Evolutionary conservation across 345 rosid species (phyloP), one percentile per base, ranked within the genome.

Genomic region (Turritis glabra): DNA sequence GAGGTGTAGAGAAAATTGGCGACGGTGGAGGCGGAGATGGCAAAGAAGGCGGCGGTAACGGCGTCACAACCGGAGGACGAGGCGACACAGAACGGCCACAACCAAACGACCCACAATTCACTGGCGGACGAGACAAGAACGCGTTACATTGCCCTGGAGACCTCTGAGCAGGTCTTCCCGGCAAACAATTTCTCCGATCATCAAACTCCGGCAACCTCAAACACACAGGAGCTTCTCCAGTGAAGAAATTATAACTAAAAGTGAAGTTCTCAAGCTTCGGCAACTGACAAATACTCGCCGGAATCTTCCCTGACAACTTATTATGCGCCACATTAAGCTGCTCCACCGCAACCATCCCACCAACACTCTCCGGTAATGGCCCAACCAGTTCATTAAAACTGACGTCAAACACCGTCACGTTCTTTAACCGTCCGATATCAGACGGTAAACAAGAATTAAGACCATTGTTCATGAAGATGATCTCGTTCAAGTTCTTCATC

Each of bases 311-410:
- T 0, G 90, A 76, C 18, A 90, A 79, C 85, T 63, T 62, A 67
- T 90, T 90, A 70, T 85, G 90, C 3, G 93, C 93, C 80, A 90
- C 90, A 80, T 88, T 82, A 47, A 90, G 82, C 69, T 88, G 90
- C 80, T 90, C 96, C 56, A 90, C 54, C 35, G 90, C 81, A 41
- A 82, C 79, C 90, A 90, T 82, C 8, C 57, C 69, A 21, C 90
- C 91, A 46, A 88, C 73, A 11, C 78, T 66, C 3, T 75, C 77
- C 51, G 96, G 96, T 76, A 90, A 80, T 2, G 87, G 75, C 12
- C 96, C 96, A 72, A 85, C 26, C 15, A 90, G 69, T 81, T 84
- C 57, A 30, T 88, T 90, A 69, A 62, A 74, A 71, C 93, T 80
- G 19, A 90, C 87, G 48, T 88, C 93, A 29, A 90, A 82, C 43